phyloP scores from a whole-genome alignment of 352 stramenopile genomes.

The Pythium sukuiense region DNA sequence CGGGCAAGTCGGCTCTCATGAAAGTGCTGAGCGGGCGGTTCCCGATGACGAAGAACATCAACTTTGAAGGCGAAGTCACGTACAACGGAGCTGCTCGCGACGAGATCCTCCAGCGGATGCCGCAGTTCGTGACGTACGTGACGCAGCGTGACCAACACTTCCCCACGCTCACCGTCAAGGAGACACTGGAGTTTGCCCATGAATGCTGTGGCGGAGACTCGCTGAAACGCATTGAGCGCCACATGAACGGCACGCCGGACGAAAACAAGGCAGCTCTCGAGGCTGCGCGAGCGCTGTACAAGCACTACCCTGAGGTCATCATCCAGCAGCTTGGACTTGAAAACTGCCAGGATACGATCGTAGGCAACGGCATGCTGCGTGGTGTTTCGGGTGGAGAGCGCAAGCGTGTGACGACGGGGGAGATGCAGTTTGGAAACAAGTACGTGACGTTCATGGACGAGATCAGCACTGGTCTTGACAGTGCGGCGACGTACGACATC shows the following conservation, averaged over 20 bases:
- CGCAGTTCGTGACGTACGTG: conserved; percentile 57
- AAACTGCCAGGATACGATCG: too few relatives aligned
- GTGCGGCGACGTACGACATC: conserved; percentile 38
- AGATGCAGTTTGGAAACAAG: too few relatives aligned
- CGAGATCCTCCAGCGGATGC: conserved; percentile 35
- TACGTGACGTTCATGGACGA: too few relatives aligned
- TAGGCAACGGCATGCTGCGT: too few relatives aligned
- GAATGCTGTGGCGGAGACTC: conserved; percentile 28
- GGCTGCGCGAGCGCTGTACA: conserved; percentile 18
- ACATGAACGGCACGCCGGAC: conserved; percentile 14
- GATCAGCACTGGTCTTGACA: too few relatives aligned
- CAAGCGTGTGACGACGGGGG: too few relatives aligned
- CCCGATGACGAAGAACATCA: conserved; percentile 41
- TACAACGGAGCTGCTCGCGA: conserved; percentile 46
- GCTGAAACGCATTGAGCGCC: conserved; percentile 29
- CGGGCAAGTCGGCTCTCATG: conserved; percentile 43
- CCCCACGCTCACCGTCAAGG: too few relatives aligned
- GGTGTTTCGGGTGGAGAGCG: too few relatives aligned
- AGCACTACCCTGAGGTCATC: conserved; percentile 38
- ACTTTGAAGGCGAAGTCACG: conserved; percentile 41
- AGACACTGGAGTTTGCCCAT: conserved; percentile 14
- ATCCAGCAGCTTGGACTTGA: conserved; percentile 28
- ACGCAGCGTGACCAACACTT: conserved; percentile 17
- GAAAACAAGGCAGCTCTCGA: background rate
- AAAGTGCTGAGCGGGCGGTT: conserved; percentile 58